Conservation (phyloP, 345 rosid species). For the Corchorus capsularis region DNA sequence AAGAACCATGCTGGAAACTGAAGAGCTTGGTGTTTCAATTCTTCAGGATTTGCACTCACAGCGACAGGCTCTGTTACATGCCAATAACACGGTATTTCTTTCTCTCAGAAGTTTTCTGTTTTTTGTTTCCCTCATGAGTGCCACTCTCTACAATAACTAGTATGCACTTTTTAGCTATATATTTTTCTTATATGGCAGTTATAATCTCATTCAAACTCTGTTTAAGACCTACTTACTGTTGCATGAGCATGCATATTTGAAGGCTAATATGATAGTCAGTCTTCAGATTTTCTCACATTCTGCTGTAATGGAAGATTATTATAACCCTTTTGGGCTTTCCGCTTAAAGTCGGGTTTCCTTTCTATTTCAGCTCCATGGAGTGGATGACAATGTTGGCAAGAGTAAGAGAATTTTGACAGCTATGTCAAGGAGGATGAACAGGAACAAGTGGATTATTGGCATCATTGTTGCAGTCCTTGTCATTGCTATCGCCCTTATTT, state of each 20-base stretch:
- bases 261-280: background rate
- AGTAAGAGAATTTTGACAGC: constrained; percentile 79
- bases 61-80: constrained; percentile 79
- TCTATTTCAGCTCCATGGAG: constrained; percentile 77
- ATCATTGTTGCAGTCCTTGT: constrained; percentile 54
- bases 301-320: background rate
- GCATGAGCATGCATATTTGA: background rate
- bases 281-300: background rate
- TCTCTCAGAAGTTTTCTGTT: background rate
- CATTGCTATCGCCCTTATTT: constrained; percentile 50
- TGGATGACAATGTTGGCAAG: constrained; percentile 80
- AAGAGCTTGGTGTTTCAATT: constrained; percentile 96
- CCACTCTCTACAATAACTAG: background rate
- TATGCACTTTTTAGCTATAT: background rate
- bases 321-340: background rate
- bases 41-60: constrained; percentile 93
- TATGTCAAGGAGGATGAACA: constrained; percentile 82
- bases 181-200: background rate
- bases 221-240: background rate
- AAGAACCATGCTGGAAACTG: constrained; percentile 94
- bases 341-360: background rate
- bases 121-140: background rate
- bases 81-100: constrained; percentile 61
- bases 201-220: background rate
- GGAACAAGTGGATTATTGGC: constrained; percentile 88